Evolutionary conservation across 441 rosid genomes (phyloP).

Genomic region (Adansonia madagascariensis): DNA sequence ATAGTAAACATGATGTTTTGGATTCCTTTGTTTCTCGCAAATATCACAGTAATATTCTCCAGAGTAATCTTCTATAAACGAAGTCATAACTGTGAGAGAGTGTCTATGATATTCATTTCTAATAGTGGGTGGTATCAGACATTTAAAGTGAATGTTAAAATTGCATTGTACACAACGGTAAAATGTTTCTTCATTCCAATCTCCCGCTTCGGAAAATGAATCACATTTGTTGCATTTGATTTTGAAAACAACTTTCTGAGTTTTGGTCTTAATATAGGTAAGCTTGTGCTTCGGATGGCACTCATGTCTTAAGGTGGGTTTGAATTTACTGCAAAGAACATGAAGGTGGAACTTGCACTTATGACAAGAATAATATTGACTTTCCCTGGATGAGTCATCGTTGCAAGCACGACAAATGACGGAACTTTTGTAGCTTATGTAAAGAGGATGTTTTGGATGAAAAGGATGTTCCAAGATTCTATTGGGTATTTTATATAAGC

Average conservation of each 20-base stretch:
- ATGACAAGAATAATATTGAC: background rate
- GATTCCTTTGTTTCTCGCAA: background rate
- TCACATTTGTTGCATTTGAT: too few relatives aligned
- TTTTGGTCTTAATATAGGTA: background rate
- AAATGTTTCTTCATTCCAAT: too few relatives aligned
- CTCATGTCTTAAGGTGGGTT: background rate
- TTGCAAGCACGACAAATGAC: too few relatives aligned
- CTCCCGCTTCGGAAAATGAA: background rate
- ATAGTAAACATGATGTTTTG: background rate
- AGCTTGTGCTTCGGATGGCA: background rate
- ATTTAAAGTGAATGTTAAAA: background rate
- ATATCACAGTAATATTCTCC: background rate
- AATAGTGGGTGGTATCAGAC: background rate
- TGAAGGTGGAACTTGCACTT: background rate
- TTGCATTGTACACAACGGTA: background rate
- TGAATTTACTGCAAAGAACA: background rate
- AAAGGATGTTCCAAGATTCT: background rate
- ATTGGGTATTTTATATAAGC: background rate
- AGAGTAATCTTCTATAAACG: background rate
- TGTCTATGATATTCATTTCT: background rate
- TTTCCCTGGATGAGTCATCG: too few relatives aligned
- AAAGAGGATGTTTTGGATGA: background rate
- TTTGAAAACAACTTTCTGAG: too few relatives aligned
- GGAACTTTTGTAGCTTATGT: too few relatives aligned
- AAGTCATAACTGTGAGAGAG: background rate